Evolutionary conservation across 2,329 filamentous ascomycete genomes (phyloP).

Genomic region (Aspergillus jensenii): DNA sequence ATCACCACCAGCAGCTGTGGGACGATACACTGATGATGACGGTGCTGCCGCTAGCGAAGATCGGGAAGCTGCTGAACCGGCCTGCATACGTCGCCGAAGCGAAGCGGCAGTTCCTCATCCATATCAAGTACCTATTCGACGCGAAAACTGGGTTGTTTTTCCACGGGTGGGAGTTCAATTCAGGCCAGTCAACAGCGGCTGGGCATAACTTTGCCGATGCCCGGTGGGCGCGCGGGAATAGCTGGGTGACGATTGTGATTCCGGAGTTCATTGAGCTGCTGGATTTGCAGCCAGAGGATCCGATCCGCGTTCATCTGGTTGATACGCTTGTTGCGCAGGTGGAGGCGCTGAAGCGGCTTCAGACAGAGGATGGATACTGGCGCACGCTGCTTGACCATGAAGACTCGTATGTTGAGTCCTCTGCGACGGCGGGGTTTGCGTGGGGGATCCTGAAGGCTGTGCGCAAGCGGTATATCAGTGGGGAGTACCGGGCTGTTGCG

Average conservation of each 20-base stretch:
- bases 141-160: constrained; percentile 71
- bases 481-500: constrained; percentile 61
- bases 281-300: constrained; percentile 59
- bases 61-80: constrained; percentile 67
- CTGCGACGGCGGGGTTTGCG: constrained; percentile 76
- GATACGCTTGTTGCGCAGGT: constrained; percentile 67
- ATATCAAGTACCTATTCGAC: constrained; percentile 78
- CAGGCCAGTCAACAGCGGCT: constrained; percentile 59
- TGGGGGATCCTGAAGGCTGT: constrained; percentile 76
- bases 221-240: constrained; percentile 56
- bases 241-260: constrained; percentile 79
- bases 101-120: constrained; percentile 73
- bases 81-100: constrained; percentile 76
- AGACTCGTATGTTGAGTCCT: constrained; percentile 74
- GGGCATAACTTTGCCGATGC: constrained; percentile 60
- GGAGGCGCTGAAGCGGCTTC: constrained; percentile 61
- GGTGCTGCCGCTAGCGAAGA: constrained; percentile 76
- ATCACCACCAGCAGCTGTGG: constrained; percentile 74
- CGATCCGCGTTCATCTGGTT: constrained; percentile 54
- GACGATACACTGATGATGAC: constrained; percentile 90
- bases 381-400: constrained; percentile 70
- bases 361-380: constrained; percentile 67
- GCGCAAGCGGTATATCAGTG: constrained; percentile 66
- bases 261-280: constrained; percentile 77
- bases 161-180: constrained; percentile 66